A percentile compares a stretch with the other conserved stretches of the same genome.
These are phyloP conservation scores for Excoecaria cochinchinensis DNA, from an alignment of 345 rosid species.

Conservation along the genomic window DNA sequence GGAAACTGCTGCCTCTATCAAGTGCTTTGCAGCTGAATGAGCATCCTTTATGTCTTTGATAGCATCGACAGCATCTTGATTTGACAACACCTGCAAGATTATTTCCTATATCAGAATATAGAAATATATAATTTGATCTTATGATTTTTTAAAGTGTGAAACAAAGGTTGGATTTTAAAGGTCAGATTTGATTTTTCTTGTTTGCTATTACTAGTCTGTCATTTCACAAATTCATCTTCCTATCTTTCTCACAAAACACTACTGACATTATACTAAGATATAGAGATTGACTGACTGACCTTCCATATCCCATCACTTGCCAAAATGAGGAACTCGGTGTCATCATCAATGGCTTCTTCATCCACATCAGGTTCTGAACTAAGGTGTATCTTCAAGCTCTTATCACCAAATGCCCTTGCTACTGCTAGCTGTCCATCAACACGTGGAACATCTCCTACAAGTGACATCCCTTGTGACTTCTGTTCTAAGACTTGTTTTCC, in stretches of 20 bases:
- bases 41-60: slow-evolving; percentile 66
- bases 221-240: neutral
- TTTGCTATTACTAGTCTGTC: neutral
- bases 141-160: neutral
- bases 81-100: slow-evolving; percentile 62
- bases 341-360: slow-evolving; percentile 38
- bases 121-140: neutral
- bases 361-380: slow-evolving; percentile 77
- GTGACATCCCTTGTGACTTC: slow-evolving; percentile 1
- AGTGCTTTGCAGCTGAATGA: slow-evolving; percentile 58
- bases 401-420: slow-evolving; percentile 91
- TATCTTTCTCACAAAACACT: neutral
- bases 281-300: slow-evolving; percentile 35
- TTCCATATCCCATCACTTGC: slow-evolving; percentile 97
- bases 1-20: slow-evolving; percentile 63
- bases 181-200: neutral
- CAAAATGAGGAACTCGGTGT: slow-evolving; percentile 54
- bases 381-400: slow-evolving; percentile 76
- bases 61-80: slow-evolving; percentile 67
- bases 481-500: neutral
- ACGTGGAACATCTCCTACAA: slow-evolving; percentile 82
- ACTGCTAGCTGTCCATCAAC: slow-evolving; percentile 92
- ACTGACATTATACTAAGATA: neutral
- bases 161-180: neutral
- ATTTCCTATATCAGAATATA: neutral